A percentile compares a stretch with the other conserved stretches of the same genome.
Evolutionary conservation across 352 stramenopile genomes (phyloP).

Genomic region (Globisporangium viniferum): DNA sequence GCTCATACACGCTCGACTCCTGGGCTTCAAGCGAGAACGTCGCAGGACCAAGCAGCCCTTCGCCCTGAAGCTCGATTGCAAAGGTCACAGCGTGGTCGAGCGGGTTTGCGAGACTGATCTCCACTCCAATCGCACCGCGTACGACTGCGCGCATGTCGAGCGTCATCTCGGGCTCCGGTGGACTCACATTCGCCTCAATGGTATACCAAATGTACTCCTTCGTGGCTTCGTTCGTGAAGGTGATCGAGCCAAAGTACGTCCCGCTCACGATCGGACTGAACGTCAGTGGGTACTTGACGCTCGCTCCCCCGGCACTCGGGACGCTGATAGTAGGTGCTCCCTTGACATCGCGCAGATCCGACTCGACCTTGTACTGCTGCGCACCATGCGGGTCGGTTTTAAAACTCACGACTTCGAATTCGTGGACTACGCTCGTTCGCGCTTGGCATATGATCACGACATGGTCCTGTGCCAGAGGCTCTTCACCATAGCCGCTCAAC

Average conservation of each 20-base stretch:
- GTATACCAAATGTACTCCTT: conserved; percentile 93
- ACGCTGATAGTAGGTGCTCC: conserved; percentile 59
- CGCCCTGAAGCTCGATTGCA: conserved; percentile 77
- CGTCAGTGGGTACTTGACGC: conserved; percentile 73
- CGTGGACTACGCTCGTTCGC: conserved; percentile 72
- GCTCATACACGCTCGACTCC: conserved; percentile 82
- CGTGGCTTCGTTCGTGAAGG: conserved; percentile 83
- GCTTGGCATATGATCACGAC: conserved; percentile 84
- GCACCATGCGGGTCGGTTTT: conserved; percentile 33
- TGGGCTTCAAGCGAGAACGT: conserved; percentile 69
- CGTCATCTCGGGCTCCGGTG: conserved; percentile 69
- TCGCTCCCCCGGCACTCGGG: conserved; percentile 17
- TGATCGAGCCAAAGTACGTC: conserved; percentile 91
- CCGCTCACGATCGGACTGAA: conserved; percentile 89
- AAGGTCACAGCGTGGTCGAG: conserved; percentile 84
- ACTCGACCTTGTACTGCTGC: conserved; percentile 86
- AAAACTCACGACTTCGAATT: conserved; percentile 75
- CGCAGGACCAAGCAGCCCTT: conserved; percentile 79
- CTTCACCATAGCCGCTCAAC: conserved; percentile 80
- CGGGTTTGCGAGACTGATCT: conserved; percentile 90
- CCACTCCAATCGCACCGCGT: conserved; percentile 80
- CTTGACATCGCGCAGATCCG: conserved; percentile 88
- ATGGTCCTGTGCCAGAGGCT: conserved; percentile 90
- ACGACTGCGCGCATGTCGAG: conserved; percentile 85
- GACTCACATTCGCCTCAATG: conserved; percentile 82